Percentiles rank a stretch among this genome's conserved stretches.
Evolutionary conservation across 2,329 filamentous ascomycete species (phyloP).

Genomic region (Pyricularia sp.): DNA sequence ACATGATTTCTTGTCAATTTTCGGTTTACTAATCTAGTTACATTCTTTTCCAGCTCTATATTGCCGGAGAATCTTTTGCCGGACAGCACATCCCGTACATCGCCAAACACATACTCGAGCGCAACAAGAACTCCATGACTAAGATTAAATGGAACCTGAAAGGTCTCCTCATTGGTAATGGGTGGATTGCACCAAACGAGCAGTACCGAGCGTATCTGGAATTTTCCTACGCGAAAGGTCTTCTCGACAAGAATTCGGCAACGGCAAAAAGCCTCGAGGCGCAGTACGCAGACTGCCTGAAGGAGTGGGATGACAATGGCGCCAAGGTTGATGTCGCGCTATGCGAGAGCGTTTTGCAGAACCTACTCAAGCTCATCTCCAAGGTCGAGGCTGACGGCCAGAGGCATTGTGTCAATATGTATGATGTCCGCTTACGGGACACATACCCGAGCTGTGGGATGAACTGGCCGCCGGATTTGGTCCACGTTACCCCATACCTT

Average conservation of each 20-base stretch:
- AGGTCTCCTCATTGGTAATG: slow-evolving; percentile 88
- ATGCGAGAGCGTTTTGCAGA: slow-evolving; percentile 68
- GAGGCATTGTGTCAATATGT: slow-evolving; percentile 78
- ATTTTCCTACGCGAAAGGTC: slow-evolving; percentile 63
- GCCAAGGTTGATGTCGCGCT: slow-evolving; percentile 51
- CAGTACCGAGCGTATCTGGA: slow-evolving; percentile 83
- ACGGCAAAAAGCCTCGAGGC: slow-evolving; percentile 52
- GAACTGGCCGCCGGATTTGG: slow-evolving; percentile 92
- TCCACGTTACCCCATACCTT: slow-evolving; percentile 67
- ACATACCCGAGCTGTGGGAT: slow-evolving; percentile 76
- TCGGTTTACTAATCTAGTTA: not conserved
- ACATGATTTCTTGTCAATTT: too few species aligned
- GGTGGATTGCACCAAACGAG: slow-evolving; percentile 84
- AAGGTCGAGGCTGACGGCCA: slow-evolving; percentile 22
- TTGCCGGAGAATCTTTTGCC: slow-evolving; percentile 92
- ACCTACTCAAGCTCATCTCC: slow-evolving; percentile 55
- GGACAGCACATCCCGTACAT: slow-evolving; percentile 97
- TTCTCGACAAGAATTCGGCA: slow-evolving; percentile 57
- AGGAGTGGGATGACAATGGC: slow-evolving; percentile 36
- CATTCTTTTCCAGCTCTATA: slow-evolving; percentile 57
- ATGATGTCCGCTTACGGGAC: slow-evolving; percentile 81
- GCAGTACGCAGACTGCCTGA: slow-evolving; percentile 56
- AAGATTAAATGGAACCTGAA: slow-evolving; percentile 59
- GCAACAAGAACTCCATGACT: slow-evolving; percentile 53
- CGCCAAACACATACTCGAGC: slow-evolving; percentile 75